These are phyloP conservation scores for Claviceps pusilla DNA, from an alignment of 2,329 filamentous ascomycete species.

Conservation along the genomic window DNA sequence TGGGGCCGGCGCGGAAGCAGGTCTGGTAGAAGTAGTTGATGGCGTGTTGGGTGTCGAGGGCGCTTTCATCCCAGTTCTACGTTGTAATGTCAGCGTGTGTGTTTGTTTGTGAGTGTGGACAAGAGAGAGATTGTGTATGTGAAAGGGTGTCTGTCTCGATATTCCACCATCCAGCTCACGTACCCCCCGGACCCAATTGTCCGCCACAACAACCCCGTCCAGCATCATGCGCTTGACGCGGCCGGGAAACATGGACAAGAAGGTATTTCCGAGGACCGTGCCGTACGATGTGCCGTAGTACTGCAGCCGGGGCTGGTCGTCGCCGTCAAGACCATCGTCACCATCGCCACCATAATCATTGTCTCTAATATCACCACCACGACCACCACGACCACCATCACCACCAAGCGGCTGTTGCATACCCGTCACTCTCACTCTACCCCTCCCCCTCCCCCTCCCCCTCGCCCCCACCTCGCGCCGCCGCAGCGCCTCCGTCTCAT, in stretches of 20 bases:
- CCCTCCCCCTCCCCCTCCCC: neutral
- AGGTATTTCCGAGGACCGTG: constrained; percentile 11
- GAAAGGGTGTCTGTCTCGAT: too few relatives aligned
- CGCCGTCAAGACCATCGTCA: neutral
- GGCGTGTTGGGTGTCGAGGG: constrained; percentile 17
- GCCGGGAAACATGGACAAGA: constrained; percentile 13
- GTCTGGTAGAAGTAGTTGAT: constrained; percentile 16
- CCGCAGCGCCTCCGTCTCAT: constrained; percentile 4
- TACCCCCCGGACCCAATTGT: constrained; percentile 17
- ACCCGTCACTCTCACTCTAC: too few relatives aligned
- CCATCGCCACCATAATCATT: neutral
- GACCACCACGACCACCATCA: neutral
- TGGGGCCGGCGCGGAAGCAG: constrained; percentile 14
- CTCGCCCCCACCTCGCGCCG: neutral
- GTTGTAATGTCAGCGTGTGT: neutral
- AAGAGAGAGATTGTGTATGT: too few relatives aligned
- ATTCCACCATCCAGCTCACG: constrained; percentile 5
- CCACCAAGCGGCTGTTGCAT: neutral
- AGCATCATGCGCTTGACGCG: constrained; percentile 22
- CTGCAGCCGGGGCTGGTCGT: constrained; percentile 14
- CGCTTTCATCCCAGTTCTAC: constrained; percentile 16
- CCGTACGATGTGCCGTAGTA: constrained; percentile 33
- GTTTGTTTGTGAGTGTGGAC: too few relatives aligned
- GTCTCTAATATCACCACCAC: neutral
- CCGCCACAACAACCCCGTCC: constrained; percentile 17